A percentile compares a stretch with the other conserved stretches of the same genome.
These are phyloP conservation scores for Cyberlindnera lachancei DNA, from an alignment of 805 yeast species.

Conservation along the genomic window DNA sequence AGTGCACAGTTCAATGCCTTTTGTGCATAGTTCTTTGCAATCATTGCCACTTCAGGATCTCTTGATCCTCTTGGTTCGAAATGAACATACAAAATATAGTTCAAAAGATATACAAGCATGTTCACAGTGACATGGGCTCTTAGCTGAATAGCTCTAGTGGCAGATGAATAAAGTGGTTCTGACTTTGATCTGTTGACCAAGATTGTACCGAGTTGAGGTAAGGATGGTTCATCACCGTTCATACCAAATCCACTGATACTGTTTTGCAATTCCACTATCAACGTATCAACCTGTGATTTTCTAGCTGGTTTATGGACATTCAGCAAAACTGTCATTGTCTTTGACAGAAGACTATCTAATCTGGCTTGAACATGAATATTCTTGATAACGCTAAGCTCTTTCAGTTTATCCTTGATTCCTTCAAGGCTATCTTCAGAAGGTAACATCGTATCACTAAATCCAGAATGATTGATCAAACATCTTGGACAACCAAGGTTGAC, in stretches of 20 bases:
- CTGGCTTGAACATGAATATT: constrained; percentile 40
- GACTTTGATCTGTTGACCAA: constrained; percentile 16
- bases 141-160: constrained; percentile 33
- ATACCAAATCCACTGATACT: constrained; percentile 26
- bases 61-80: constrained; percentile 35
- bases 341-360: constrained; percentile 35
- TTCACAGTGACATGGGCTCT: constrained; percentile 34
- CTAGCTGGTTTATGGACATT: constrained; percentile 33
- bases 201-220: constrained; percentile 28
- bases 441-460: constrained; percentile 35
- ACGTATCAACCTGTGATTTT: constrained; percentile 31
- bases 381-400: constrained; percentile 40
- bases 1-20: constrained; percentile 34
- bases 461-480: constrained; percentile 28
- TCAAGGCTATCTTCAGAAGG: constrained; percentile 26
- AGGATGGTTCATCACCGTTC: constrained; percentile 24
- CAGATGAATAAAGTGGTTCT: constrained; percentile 22
- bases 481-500: constrained; percentile 35
- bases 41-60: constrained; percentile 25
- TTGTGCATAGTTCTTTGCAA: constrained; percentile 35
- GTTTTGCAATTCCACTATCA: constrained; percentile 27
- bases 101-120: constrained; percentile 42
- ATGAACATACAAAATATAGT: constrained; percentile 40
- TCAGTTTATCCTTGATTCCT: constrained; percentile 23
- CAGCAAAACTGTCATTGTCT: constrained; percentile 31